These are phyloP conservation scores for Kodamaea ohmeri DNA, from an alignment of 1,139 yeast species.

Conservation along the genomic window DNA sequence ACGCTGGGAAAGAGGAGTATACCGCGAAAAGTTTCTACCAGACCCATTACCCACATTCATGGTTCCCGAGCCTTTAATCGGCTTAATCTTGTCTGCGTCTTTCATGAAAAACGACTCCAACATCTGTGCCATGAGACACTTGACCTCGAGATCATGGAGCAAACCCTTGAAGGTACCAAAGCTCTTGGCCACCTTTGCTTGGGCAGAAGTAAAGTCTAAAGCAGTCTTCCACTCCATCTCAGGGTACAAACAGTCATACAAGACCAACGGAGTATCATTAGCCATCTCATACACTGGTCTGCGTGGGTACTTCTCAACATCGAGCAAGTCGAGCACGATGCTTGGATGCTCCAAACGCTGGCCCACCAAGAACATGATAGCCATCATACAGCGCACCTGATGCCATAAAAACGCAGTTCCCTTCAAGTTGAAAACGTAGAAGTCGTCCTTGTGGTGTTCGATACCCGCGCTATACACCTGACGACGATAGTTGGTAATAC, in stretches of 20 bases:
- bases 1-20: slow-evolving; percentile 58
- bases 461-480: slow-evolving; percentile 55
- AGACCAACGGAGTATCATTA: slow-evolving; percentile 81
- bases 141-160: slow-evolving; percentile 35
- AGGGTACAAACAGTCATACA: slow-evolving; percentile 82
- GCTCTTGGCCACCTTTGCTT: slow-evolving; percentile 21
- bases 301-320: slow-evolving; percentile 56
- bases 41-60: slow-evolving; percentile 71
- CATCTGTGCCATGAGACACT: slow-evolving; percentile 32
- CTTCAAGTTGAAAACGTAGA: slow-evolving; percentile 69
- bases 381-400: slow-evolving; percentile 95
- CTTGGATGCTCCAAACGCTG: slow-evolving; percentile 66
- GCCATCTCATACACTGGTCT: slow-evolving; percentile 91
- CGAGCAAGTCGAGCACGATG: slow-evolving; percentile 56
- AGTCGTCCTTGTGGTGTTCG: slow-evolving; percentile 39
- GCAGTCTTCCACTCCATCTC: slow-evolving; percentile 62
- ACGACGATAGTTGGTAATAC: slow-evolving; percentile 72
- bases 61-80: slow-evolving; percentile 27
- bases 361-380: slow-evolving; percentile 75
- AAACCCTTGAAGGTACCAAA: slow-evolving; percentile 30
- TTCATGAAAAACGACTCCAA: slow-evolving; percentile 25
- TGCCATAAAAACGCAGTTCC: slow-evolving; percentile 98
- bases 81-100: slow-evolving; percentile 20
- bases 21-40: slow-evolving; percentile 55
- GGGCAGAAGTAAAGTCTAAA: slow-evolving; percentile 17